phyloP scores from a whole-genome alignment of 352 stramenopile genomes.

The Phytophthora cactorum region DNA sequence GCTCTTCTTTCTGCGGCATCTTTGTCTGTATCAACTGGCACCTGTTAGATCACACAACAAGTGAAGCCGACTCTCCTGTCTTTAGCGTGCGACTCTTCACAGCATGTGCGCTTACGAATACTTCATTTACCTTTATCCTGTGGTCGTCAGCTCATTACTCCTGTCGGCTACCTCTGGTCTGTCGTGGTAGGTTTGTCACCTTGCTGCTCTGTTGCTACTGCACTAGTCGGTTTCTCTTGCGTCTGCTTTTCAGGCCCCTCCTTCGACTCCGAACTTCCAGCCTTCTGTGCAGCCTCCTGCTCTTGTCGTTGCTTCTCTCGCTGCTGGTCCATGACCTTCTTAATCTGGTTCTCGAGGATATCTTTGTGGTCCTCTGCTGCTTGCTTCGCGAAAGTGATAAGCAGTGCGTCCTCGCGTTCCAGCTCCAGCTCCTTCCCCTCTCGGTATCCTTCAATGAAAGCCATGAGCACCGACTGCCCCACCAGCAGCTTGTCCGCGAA shows the following conservation, averaged over 20 bases:
- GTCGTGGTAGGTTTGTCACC: slow-evolving; percentile 11
- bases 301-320: slow-evolving; percentile 60
- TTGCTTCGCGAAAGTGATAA: slow-evolving; percentile 81
- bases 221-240: slow-evolving; percentile 2
- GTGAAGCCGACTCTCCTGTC: slow-evolving; percentile 15
- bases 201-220: slow-evolving; percentile 12
- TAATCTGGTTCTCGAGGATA: slow-evolving; percentile 71
- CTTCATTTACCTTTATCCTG: slow-evolving; percentile 28
- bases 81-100: slow-evolving; percentile 30
- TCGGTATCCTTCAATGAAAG: slow-evolving; percentile 85
- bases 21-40: slow-evolving; percentile 12
- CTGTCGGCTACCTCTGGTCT: slow-evolving; percentile 12
- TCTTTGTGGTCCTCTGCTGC: slow-evolving; percentile 79
- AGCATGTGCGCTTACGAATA: slow-evolving; percentile 12
- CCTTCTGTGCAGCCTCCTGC: slow-evolving; percentile 13
- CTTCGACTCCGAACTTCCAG: slow-evolving; percentile 8
- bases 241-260: not conserved
- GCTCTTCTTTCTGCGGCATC: slow-evolving; percentile 62
- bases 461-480: slow-evolving; percentile 78
- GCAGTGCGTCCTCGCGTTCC: slow-evolving; percentile 68
- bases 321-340: slow-evolving; percentile 67
- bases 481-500: slow-evolving; percentile 87
- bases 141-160: not conserved
- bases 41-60: not conserved
- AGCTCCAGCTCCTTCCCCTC: slow-evolving; percentile 83